Evolutionary conservation across 2,329 filamentous ascomycete genomes (phyloP), one percentile per base, ranked within the genome.

Genomic region (Colletotrichum sansevieriae): DNA sequence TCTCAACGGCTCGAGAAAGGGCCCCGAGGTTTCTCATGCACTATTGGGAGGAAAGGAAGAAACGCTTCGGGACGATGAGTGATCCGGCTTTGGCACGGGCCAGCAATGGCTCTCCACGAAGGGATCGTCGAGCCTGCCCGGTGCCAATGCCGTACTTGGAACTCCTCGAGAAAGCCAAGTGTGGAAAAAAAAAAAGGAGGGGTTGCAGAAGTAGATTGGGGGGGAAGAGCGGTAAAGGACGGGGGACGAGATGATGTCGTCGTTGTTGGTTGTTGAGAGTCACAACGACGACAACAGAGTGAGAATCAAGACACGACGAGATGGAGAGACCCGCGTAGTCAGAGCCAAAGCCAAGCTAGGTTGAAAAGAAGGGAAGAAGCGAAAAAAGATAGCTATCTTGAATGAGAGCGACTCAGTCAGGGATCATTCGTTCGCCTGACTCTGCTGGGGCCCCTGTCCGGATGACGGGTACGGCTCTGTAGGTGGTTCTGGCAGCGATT

Each of bases 401-500:
- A 44, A 43, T 22, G 60, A 55, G 35, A 61, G 62, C 49, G 58
- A 56, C 35, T 60, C 56, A 51, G 44, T 41, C 47, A 58, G 52
- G 66, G 43, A 37, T 61, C 35, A 56, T 37, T 51, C 43, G 56
- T 60, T 66, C 41, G 47, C 52, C 49, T 39, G 66, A 60, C 43
- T 68, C 39, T 68, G n/a, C 49, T 56, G 56, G 65, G 65, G 47
- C 54, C 64, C 65, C 55, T 35, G 65, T 55, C 44, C 41, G 51
- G 64, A 59, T 51, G 62, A 69, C 66, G 55, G 63, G 55, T 65
- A 51, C 25, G 46, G 63, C 55, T 62, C 43, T 33, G 59, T 25
- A 15, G 43, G 63, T 60, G 18, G 25, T 39, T 61, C 46, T 54
- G 46, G 43, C 39, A 39, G 54, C 37, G 25, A 22, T 57, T 39